Base-by-base conservation (phyloP, 1,139 yeast species). In the Meyerozyma guilliermondii region DNA sequence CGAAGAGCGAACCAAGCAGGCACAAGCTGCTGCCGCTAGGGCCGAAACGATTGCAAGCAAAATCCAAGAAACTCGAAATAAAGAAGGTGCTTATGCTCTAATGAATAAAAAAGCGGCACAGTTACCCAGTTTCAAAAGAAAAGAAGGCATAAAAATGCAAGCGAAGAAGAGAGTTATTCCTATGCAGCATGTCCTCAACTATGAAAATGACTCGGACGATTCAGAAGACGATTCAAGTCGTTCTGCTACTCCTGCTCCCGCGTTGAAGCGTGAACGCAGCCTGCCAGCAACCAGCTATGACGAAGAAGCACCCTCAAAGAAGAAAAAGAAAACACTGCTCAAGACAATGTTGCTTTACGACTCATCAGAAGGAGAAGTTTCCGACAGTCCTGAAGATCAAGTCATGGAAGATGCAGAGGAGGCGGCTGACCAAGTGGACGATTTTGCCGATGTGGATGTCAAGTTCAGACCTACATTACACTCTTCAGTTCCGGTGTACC, bases 121-220 rank as follows among this genome's bases (percentile, higher is more conserved):
- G 23, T 60, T 78, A 35, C 83, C 83, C 8, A 65, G 74, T 18
- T 76, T 80, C 56, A 73, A 70, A 50, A 77, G 70, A 56, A 71
- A 73, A 41, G 53, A 50, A 22, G 62, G 54, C n/a, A 39, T 43
- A 39, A 41, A 44, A 46, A 45, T 39, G 38, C 45, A 46, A 52
- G 48, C 40, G 49, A 41, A 38, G 57, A 60, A 55, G 62, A 58
- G 49, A 57, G 55, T 70, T 41, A 62, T 82, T 38, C 95, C 94
- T 1, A 74, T 85, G 81, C 83, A 82, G 43, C 92, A 86, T 63
- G 79, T 83, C 1, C 73, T 86, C 48, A 83, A 86, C 52, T 78
- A 66, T 47, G 77, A 72, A 43, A 62, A 68, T 31, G 68, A 65
- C 6, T 66, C 68, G 41, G 76, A 64, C 34, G 82, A 76, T 4